A percentile compares a stretch with the other conserved stretches of the same genome.
Conservation (phyloP, 1,139 yeast species). For the Nakaseomyces bracarensis region DNA sequence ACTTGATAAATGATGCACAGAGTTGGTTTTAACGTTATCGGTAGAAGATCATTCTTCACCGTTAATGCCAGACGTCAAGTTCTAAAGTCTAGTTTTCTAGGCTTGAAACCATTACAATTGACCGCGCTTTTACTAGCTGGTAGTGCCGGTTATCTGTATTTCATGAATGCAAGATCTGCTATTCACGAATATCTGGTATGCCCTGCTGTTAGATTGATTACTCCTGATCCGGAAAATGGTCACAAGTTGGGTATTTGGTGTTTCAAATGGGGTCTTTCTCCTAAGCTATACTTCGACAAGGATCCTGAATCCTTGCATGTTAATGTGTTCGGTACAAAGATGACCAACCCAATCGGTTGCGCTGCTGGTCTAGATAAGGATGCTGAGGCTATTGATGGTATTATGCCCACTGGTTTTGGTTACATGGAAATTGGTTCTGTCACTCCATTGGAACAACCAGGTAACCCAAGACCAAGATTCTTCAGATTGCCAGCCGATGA, state of each 20-base stretch:
- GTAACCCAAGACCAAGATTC: conserved; percentile 85
- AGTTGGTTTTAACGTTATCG: conserved; percentile 10
- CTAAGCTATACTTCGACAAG: conserved; percentile 48
- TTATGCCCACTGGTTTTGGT: conserved; percentile 72
- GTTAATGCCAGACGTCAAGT: conserved; percentile 11
- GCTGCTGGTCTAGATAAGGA: conserved; percentile 97
- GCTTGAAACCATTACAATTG: conserved; percentile 21
- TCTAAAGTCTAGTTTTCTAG: conserved; percentile 21
- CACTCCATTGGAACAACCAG: conserved; percentile 89
- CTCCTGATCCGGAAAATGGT: conserved; percentile 72
- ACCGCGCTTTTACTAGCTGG: conserved; percentile 33
- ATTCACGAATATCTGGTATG: conserved; percentile 72
- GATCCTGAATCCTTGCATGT: conserved; percentile 51
- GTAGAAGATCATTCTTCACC: conserved; percentile 13
- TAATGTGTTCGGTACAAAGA: conserved; percentile 51
- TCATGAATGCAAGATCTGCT: conserved; percentile 71
- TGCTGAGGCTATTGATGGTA: conserved; percentile 84
- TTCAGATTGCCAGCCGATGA: conserved; percentile 77
- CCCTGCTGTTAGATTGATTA: conserved; percentile 62
- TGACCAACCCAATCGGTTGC: conserved; percentile 76
- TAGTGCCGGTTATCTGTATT: conserved; percentile 39
- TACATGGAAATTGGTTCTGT: conserved; percentile 91
- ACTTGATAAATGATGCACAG: conserved; percentile 11
- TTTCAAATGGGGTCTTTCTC: conserved; percentile 63
- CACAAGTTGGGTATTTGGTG: conserved; percentile 66